A percentile compares a stretch with the other conserved stretches of the same genome.
These are phyloP conservation scores for Rostrohypoxylon terebratum DNA, from an alignment of 495 filamentous ascomycete species.

Conservation along the genomic window DNA sequence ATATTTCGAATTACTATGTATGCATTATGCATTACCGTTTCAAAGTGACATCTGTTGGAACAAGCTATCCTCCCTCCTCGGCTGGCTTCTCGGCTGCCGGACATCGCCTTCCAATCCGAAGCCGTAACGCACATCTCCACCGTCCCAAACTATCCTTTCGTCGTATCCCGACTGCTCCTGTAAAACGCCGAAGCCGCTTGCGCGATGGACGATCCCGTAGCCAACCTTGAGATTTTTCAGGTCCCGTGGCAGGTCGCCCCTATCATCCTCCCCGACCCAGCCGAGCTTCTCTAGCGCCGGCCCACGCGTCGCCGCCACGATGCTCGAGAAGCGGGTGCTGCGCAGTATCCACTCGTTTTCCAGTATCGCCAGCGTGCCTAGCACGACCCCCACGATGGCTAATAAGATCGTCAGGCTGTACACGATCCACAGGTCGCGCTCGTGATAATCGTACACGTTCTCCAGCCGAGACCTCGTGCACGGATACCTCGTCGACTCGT, in stretches of 20 bases:
- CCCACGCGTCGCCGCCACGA: constrained; percentile 55
- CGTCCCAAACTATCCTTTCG: constrained; percentile 30
- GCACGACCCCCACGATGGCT: constrained; percentile 36
- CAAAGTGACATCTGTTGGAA: constrained; percentile 41
- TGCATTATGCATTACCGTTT: constrained; percentile 24
- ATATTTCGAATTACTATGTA: constrained; percentile 4
- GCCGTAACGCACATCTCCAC: constrained; percentile 45
- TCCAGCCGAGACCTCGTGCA: constrained; percentile 47
- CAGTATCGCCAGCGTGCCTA: constrained; percentile 45
- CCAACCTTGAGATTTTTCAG: constrained; percentile 47
- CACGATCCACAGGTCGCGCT: constrained; percentile 54
- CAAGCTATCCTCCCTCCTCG: constrained; percentile 28
- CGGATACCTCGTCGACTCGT: constrained; percentile 44
- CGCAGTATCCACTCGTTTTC: constrained; percentile 52
- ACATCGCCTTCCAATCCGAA: constrained; percentile 55
- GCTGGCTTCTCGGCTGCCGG: constrained; percentile 37
- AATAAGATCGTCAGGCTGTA: constrained; percentile 51
- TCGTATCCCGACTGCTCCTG: constrained; percentile 25
- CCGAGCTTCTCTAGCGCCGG: constrained; percentile 48
- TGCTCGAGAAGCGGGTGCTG: constrained; percentile 52
- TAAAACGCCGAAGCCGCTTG: constrained; percentile 15
- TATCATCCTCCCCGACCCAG: constrained; percentile 37
- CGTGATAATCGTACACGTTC: constrained; percentile 51
- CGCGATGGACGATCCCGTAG: constrained; percentile 48
- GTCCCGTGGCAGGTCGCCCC: constrained; percentile 26